Evolutionary conservation across 2,329 filamentous ascomycete genomes (phyloP).

Genomic region (Penicillium italicum): DNA sequence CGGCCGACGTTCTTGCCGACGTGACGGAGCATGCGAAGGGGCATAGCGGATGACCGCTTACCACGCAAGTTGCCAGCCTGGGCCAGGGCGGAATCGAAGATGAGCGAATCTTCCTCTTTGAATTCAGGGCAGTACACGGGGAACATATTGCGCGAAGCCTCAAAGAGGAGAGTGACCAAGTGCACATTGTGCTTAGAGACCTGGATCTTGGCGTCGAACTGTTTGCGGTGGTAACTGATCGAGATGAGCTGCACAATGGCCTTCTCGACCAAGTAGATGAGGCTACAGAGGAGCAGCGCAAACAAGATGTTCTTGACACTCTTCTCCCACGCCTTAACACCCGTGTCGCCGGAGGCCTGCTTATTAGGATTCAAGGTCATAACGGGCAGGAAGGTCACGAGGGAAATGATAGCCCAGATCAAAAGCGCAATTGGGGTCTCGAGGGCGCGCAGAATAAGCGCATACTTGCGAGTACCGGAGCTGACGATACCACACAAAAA

Average conservation of each 20-base stretch:
- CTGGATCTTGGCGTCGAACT: slow-evolving; percentile 69
- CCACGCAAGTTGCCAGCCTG: slow-evolving; percentile 55
- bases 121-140: slow-evolving; percentile 92
- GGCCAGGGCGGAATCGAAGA: slow-evolving; percentile 75
- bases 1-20: slow-evolving; percentile 72
- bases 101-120: slow-evolving; percentile 83
- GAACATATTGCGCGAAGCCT: slow-evolving; percentile 83
- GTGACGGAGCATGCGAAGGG: slow-evolving; percentile 71
- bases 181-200: slow-evolving; percentile 83
- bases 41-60: slow-evolving; percentile 62
- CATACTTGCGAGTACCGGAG: slow-evolving; percentile 62
- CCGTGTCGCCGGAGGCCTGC: slow-evolving; percentile 29
- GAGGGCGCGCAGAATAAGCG: slow-evolving; percentile 54
- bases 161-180: slow-evolving; percentile 79
- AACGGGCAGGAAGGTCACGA: slow-evolving; percentile 58
- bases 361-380: slow-evolving; percentile 34
- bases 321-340: slow-evolving; percentile 48
- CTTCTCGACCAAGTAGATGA: slow-evolving; percentile 59
- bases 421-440: slow-evolving; percentile 61
- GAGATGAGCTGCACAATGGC: slow-evolving; percentile 62
- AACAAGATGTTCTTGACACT: slow-evolving; percentile 58
- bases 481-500: slow-evolving; percentile 61
- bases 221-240: slow-evolving; percentile 66
- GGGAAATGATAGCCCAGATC: slow-evolving; percentile 57
- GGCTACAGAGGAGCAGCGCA: slow-evolving; percentile 53